Evolutionary conservation across 2,329 filamentous ascomycete species (phyloP).

Genomic region (Chaetomiaceae sp.): DNA sequence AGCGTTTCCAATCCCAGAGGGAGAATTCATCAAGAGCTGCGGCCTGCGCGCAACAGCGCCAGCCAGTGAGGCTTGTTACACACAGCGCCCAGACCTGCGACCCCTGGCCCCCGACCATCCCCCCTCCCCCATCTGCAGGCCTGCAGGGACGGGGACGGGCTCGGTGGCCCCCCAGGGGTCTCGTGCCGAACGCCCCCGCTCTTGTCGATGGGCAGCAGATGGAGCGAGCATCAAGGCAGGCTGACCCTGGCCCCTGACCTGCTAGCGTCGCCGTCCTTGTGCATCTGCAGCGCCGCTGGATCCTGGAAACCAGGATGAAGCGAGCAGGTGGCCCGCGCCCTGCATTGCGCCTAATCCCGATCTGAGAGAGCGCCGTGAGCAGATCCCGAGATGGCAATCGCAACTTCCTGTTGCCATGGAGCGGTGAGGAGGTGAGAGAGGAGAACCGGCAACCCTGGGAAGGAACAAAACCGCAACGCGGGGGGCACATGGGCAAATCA

Average conservation of each 20-base stretch:
- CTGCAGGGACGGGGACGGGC: conserved; percentile 17
- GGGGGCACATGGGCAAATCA: not conserved
- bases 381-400: conserved; percentile 19
- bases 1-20: conserved; percentile 13
- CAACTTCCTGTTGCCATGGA: conserved; percentile 4
- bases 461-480: not conserved
- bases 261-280: conserved; percentile 15
- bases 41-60: not conserved
- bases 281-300: conserved; percentile 14
- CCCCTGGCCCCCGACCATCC: conserved; percentile 15
- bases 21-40: conserved; percentile 16
- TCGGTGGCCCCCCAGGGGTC: conserved; percentile 15
- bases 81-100: conserved; percentile 17
- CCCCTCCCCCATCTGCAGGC: not conserved
- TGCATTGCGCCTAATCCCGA: conserved; percentile 18
- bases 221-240: conserved; percentile 19
- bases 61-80: conserved; percentile 13
- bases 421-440: conserved; percentile 8
- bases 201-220: conserved; percentile 18
- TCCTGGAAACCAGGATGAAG: conserved; percentile 10
- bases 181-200: conserved; percentile 15
- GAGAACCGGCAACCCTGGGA: not conserved
- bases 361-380: conserved; percentile 10
- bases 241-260: not conserved
- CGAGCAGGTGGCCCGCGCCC: conserved; percentile 13